Percentiles rank a stretch among this genome's conserved stretches.
Conservation (phyloP, 1,139 yeast genomes). For the Nakaseomyces sp. region DNA sequence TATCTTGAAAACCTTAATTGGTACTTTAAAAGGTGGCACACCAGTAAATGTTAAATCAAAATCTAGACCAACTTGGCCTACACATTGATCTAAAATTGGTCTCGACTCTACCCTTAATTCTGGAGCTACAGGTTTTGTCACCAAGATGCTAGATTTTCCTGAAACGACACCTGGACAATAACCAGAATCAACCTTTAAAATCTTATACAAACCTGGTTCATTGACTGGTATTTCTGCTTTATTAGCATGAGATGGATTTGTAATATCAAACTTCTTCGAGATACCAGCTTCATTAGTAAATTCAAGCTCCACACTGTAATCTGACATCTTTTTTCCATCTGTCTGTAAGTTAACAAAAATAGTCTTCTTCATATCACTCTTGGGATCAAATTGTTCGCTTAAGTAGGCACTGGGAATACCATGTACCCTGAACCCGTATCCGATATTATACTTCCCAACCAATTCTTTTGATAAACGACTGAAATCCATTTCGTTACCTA, state of each 20-base stretch:
- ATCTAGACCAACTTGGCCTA: constrained; percentile 81
- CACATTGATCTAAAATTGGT: constrained; percentile 75
- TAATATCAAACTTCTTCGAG: constrained; percentile 24
- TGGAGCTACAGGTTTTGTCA: constrained; percentile 49
- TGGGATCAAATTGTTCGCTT: constrained; percentile 31
- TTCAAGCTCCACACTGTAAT: constrained; percentile 34
- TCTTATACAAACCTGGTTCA: constrained; percentile 56
- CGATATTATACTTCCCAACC: constrained; percentile 38
- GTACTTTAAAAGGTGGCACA: constrained; percentile 68
- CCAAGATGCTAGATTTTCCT: constrained; percentile 39
- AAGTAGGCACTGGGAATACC: constrained; percentile 48
- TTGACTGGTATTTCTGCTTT: constrained; percentile 1
- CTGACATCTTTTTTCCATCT: constrained; percentile 13
- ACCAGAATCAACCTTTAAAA: constrained; percentile 46
- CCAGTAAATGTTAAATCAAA: constrained; percentile 64
- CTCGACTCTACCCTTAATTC: constrained; percentile 43
- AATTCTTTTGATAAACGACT: constrained; percentile 29
- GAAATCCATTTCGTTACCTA: constrained; percentile 61
- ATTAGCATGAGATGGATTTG: constrained; percentile 21
- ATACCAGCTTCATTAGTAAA: constrained; percentile 32
- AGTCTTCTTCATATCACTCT: constrained; percentile 38
- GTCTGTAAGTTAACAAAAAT: constrained; percentile 34
- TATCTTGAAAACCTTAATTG: constrained; percentile 51
- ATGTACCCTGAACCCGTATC: constrained; percentile 53
- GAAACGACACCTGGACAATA: constrained; percentile 57